Percentiles rank a stretch among this genome's conserved stretches.
Conservation (phyloP, 768 basidiomycete species). For the Tephrocybe sp. region DNA sequence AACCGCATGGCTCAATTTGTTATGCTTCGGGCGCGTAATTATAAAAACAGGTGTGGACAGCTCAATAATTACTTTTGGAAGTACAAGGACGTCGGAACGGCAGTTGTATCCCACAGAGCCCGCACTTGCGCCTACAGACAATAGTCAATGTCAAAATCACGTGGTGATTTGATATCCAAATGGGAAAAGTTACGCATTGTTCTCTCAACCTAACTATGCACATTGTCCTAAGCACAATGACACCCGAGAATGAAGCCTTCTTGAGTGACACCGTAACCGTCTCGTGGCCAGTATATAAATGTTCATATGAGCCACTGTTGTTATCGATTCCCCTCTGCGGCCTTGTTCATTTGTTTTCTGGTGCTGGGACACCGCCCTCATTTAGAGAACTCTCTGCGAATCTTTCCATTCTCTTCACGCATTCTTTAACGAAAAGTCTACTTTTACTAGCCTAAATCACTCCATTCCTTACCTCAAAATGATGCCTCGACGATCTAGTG, state of each 20-base stretch:
- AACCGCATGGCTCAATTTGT: no score
- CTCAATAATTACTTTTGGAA: no score
- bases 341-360: constrained; percentile 19
- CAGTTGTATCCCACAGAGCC: no score
- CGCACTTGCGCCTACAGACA: constrained; percentile 3
- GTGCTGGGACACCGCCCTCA: constrained; percentile 30
- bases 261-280: constrained; percentile 3
- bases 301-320: not conserved
- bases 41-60: no score
- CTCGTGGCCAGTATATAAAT: constrained; percentile 12
- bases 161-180: constrained; percentile 4
- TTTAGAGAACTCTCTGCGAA: constrained; percentile 8
- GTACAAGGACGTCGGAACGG: no score
- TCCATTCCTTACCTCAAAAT: constrained; percentile 16
- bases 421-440: constrained; percentile 2
- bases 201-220: constrained; percentile 8
- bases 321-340: not conserved
- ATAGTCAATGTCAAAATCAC: constrained; percentile 13
- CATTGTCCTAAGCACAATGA: constrained; percentile 16
- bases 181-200: constrained; percentile 15
- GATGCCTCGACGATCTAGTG: constrained; percentile 32
- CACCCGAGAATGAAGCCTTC: not conserved
- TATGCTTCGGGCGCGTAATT: no score
- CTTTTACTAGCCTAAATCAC: constrained; percentile 1
- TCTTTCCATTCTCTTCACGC: constrained; percentile 13